Percentiles rank a stretch among this genome's conserved stretches.
These are phyloP conservation scores for Xylogone sp. DNA, from an alignment of 2,329 filamentous ascomycete species.

Conservation along the genomic window DNA sequence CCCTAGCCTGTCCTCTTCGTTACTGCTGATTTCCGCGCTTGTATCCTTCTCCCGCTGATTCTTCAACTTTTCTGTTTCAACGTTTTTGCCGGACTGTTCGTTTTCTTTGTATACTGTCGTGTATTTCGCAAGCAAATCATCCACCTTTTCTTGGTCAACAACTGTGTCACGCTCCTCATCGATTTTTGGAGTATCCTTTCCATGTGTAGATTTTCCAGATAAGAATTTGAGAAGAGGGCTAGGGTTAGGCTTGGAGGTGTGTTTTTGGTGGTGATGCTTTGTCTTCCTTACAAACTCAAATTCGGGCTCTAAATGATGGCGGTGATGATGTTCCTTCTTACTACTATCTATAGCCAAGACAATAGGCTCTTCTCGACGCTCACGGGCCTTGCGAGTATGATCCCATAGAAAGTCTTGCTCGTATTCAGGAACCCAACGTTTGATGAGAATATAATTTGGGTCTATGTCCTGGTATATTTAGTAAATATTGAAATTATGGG, in stretches of 20 bases:
- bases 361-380: slow-evolving; percentile 16
- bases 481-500: background rate
- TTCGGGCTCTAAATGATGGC: slow-evolving; percentile 19
- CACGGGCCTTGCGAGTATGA: slow-evolving; percentile 57
- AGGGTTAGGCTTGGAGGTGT: background rate
- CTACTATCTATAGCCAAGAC: slow-evolving; percentile 17
- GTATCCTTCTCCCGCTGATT: background rate
- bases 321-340: slow-evolving; percentile 10
- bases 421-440: slow-evolving; percentile 66
- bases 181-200: no score
- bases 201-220: background rate
- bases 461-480: slow-evolving; percentile 47
- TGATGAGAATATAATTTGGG: slow-evolving; percentile 68
- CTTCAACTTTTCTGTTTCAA: background rate
- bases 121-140: background rate
- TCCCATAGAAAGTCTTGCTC: slow-evolving; percentile 71
- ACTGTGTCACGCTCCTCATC: background rate
- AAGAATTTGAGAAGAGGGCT: background rate
- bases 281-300: slow-evolving; percentile 26
- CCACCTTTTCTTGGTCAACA: background rate
- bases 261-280: slow-evolving; percentile 11
- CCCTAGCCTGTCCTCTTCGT: background rate
- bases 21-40: background rate
- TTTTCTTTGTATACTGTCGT: background rate
- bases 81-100: background rate